A percentile compares a stretch with the other conserved stretches of the same genome.
Conservation (phyloP, 306 rosid species). For the Ochetophila trinervis region DNA sequence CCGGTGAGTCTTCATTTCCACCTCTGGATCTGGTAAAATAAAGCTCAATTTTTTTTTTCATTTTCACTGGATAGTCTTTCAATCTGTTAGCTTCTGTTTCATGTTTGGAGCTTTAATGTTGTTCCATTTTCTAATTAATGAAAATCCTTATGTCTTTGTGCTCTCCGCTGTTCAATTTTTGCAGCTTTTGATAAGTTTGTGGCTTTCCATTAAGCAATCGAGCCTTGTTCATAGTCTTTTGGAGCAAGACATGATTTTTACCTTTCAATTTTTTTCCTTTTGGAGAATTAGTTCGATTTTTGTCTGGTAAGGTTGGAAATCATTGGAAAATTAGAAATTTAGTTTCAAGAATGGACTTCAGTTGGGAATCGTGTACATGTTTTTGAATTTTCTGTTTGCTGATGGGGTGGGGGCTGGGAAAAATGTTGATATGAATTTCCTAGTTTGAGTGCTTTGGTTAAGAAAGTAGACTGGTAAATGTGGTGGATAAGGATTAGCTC, state of each 20-base stretch:
- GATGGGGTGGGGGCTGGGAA: too few species aligned
- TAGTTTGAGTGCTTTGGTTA: slow-evolving; percentile 1
- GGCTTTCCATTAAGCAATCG: slow-evolving; percentile 1
- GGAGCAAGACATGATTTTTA: background rate
- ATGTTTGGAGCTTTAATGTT: too few species aligned
- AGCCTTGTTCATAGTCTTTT: slow-evolving; percentile 9
- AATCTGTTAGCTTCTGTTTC: too few species aligned
- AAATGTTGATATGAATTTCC: background rate
- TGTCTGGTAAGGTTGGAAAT: slow-evolving; percentile 11
- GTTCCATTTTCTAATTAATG: too few species aligned
- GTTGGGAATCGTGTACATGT: background rate
- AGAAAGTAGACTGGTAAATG: too few species aligned
- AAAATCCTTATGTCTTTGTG: background rate
- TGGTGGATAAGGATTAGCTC: too few species aligned
- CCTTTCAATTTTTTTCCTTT: background rate
- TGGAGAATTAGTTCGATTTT: background rate
- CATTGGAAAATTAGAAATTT: slow-evolving; percentile 4
- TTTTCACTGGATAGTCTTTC: too few species aligned
- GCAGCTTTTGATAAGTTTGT: background rate
- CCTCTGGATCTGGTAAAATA: too few species aligned
- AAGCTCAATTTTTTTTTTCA: too few species aligned
- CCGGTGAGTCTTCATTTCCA: too few species aligned
- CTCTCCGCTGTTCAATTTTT: slow-evolving; percentile 8
- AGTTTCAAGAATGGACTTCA: slow-evolving; percentile 8
- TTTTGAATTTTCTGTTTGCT: background rate